phyloP scores from a whole-genome alignment of 208 protist species.

The Acanthamoeba triangularis region DNA sequence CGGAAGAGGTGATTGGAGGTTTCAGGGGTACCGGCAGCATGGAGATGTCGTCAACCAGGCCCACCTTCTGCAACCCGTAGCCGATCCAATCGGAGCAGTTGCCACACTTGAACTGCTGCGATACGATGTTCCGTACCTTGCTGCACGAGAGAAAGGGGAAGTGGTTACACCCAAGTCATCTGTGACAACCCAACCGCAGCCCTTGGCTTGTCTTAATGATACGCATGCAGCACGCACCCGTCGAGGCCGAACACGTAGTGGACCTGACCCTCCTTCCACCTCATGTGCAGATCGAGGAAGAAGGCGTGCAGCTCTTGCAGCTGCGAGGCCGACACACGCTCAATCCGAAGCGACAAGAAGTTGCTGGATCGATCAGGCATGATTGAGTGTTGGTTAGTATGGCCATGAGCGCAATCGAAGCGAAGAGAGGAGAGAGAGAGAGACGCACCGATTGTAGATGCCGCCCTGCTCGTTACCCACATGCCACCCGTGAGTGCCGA shows the following conservation, averaged over 20 bases:
- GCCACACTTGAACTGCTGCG: neutral
- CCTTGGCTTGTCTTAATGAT: no score
- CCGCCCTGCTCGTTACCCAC: slow-evolving; percentile 64
- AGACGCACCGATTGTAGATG: slow-evolving; percentile 56
- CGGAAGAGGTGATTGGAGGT: no score
- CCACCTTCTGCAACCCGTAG: neutral
- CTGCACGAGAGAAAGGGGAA: neutral
- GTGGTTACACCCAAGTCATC: neutral
- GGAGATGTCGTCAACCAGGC: slow-evolving; percentile 1
- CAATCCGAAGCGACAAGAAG: slow-evolving; percentile 42
- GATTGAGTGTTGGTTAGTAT: neutral
- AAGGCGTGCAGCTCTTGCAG: slow-evolving; percentile 14
- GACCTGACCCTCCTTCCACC: slow-evolving; percentile 3
- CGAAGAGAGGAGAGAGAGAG: neutral
- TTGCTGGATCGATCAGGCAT: neutral
- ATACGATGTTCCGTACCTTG: neutral
- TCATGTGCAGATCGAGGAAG: slow-evolving; percentile 44
- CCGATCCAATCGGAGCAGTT: slow-evolving; percentile 65
- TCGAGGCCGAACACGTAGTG: slow-evolving; percentile 46
- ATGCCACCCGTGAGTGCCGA: slow-evolving; percentile 63
- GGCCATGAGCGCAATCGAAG: neutral
- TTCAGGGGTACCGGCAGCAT: slow-evolving; percentile 13
- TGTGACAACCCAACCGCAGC: neutral
- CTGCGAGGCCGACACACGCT: neutral
- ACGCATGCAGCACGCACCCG: neutral